Percentiles rank a stretch among this genome's conserved stretches.
phyloP scores from a whole-genome alignment of 495 filamentous ascomycete genomes.

The Eremomyces bilateralis region DNA sequence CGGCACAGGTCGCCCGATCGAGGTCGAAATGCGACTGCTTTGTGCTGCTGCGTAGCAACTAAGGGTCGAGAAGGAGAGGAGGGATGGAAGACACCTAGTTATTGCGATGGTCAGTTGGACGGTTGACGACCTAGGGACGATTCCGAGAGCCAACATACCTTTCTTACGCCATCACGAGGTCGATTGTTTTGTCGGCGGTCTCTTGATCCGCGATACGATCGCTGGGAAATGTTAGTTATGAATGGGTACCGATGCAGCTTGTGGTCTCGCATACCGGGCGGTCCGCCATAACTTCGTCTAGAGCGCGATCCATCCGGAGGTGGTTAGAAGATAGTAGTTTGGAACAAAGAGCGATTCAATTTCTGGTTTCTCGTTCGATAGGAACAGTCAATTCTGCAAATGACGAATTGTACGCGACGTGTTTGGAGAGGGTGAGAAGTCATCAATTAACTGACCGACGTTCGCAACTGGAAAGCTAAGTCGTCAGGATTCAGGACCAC shows the following conservation, averaged over 20 bases:
- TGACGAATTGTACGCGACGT: too few relatives aligned
- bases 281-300: slow-evolving; percentile 1
- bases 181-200: slow-evolving; percentile 9
- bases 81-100: slow-evolving; percentile 7
- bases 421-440: too few relatives aligned
- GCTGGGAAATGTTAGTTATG: too few relatives aligned
- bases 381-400: too few relatives aligned
- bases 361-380: too few relatives aligned
- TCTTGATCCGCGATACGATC: slow-evolving; percentile 2
- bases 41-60: not conserved
- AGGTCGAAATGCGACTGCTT: not conserved
- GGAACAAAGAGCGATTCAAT: not conserved
- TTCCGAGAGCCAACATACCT: slow-evolving; percentile 9
- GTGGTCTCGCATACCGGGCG: slow-evolving; percentile 1
- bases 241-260: too few relatives aligned
- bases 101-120: too few relatives aligned
- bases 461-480: too few relatives aligned
- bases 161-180: slow-evolving; percentile 14
- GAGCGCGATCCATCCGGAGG: slow-evolving; percentile 1
- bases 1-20: not conserved
- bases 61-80: slow-evolving; percentile 6
- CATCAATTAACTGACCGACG: too few relatives aligned
- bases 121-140: too few relatives aligned
- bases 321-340: not conserved
- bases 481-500: too few relatives aligned